Conservation (phyloP, 2,329 filamentous ascomycete species). For the Curvularia lunata region DNA sequence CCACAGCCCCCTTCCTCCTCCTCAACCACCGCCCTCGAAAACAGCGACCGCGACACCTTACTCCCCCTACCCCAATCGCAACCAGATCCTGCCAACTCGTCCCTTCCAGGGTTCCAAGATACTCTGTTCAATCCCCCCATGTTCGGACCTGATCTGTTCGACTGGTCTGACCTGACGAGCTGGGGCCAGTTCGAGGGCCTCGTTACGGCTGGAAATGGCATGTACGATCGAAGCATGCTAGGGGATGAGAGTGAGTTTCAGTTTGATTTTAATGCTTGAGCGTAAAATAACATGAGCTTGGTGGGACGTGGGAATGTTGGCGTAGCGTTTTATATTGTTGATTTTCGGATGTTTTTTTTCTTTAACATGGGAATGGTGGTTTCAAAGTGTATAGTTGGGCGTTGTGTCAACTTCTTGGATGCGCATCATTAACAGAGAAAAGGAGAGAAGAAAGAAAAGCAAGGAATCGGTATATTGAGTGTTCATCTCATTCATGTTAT, state of each 20-base stretch:
- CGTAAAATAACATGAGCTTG: background rate
- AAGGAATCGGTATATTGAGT: background rate
- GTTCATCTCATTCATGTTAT: background rate
- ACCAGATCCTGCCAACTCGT: background rate
- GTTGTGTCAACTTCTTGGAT: background rate
- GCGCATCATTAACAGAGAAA: background rate
- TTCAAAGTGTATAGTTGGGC: no score
- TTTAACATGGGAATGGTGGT: background rate
- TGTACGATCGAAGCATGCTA: conserved; percentile 40
- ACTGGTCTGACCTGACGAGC: conserved; percentile 44
- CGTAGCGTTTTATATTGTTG: background rate
- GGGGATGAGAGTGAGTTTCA: conserved; percentile 23
- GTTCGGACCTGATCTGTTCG: conserved; percentile 31
- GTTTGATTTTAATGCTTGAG: conserved; percentile 5
- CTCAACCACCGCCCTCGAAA: background rate
- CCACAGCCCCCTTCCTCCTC: background rate
- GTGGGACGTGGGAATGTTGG: background rate
- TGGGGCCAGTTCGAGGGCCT: conserved; percentile 50
- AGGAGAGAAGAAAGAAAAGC: background rate
- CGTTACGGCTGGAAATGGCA: conserved; percentile 44
- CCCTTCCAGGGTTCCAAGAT: background rate
- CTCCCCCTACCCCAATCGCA: conserved; percentile 9
- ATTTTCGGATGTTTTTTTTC: background rate
- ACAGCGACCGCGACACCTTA: conserved; percentile 1
- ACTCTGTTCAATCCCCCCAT: conserved; percentile 2